Evolutionary conservation across 2,329 filamentous ascomycete species (phyloP), one percentile per base, ranked within the genome.

Genomic region (Cladobotryum protrusum): DNA sequence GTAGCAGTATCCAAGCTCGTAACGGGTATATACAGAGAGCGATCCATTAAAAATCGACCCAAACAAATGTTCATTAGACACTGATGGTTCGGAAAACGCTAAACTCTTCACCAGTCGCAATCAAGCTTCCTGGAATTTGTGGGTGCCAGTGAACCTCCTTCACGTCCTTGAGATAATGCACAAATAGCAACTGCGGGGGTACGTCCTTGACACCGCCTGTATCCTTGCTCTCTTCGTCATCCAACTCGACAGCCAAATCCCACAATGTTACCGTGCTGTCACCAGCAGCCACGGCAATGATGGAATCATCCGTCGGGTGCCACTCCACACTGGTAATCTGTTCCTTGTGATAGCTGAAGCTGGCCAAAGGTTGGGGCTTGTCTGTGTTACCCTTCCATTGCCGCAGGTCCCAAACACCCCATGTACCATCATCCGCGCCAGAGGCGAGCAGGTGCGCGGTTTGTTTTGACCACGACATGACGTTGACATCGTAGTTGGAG

Each of bases 101-200:
- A 70, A 99, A 96, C 69, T 85, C 85, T 62, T 90, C 86, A 9
- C 93, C 93, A 1, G 93, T 99, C 2, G 89, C 90, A 71, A 97
- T 85, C 54, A 97, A 72, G 33, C 83, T 84, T 29, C 93, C 93
- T 1, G 89, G 87, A 65, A 97, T 96, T 73, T 99, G 93, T 33
- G 87, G 87, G 72, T 97, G 92, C 92, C 93, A 99, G 72, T 99
- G 93, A 35, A 91, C 73, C 72, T 99, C 93, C 79, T 96, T 97
- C 50, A 90, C 90, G 60, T 89, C 85, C 62, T 95, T 87, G 74
- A 95, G 89, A 67, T 95, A 96, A 72, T 99, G 93, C 63, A 96
- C 90, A 68, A 99, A 99, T 56, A 99, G 74, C 60, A 99, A 72
- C 70, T 99, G 93, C 4, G 93, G 89, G 52, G 93, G 93, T 55